Base-by-base conservation (phyloP, 768 basidiomycete species). In the Mycena maculata region DNA sequence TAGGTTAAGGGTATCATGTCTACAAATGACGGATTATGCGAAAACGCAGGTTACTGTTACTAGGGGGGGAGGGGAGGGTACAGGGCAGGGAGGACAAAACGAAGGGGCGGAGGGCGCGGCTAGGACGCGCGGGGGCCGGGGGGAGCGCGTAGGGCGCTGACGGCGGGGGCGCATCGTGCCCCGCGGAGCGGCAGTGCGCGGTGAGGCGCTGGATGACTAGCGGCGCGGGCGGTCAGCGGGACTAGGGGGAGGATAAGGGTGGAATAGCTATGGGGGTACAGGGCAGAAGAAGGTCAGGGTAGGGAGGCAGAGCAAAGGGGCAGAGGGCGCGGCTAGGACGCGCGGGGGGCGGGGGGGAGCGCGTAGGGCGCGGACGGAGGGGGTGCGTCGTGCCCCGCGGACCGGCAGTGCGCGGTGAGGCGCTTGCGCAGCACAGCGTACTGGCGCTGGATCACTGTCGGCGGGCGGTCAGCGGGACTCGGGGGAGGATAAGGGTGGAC, bases 391-490 rank as follows among this genome's bases (percentile, higher is more conserved):
- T 84, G 78, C 13, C 82, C 80, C 36, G 78, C 81, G 27, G 78
- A 70, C 42, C 76, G 75, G 65, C 87, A 88, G 15, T 86, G 86
- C 4, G 85, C 82, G 16, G 79, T 79, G 33, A 89, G 78, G 49
- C 83, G 81, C 71, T 81, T 82, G 39, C 86, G 83, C 57, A 89
- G 74, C 12, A 84, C 83, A 23, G 83, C 81, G 72, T 83, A 83
- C 63, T 84, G 85, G 59, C 75, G 75, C 73, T 84, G 84, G 28
- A 87, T 81, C 39, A 78, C 88, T 88, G 38, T 3, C 25, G 33
- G 41, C 18, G 27, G 55, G 39, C 31, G 50, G 20, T 63, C 33
- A n/a, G 47, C 61, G n/a, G 65, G 41, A 20, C 4, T 8, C 39
- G 12, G 39, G 8, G 23, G 9, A 42, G 28, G 56, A 57, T 15